Percentiles rank a stretch among this genome's conserved stretches.
Evolutionary conservation across 176 grass and related monocot species (phyloP).

Genomic region (Cocos nucifera): DNA sequence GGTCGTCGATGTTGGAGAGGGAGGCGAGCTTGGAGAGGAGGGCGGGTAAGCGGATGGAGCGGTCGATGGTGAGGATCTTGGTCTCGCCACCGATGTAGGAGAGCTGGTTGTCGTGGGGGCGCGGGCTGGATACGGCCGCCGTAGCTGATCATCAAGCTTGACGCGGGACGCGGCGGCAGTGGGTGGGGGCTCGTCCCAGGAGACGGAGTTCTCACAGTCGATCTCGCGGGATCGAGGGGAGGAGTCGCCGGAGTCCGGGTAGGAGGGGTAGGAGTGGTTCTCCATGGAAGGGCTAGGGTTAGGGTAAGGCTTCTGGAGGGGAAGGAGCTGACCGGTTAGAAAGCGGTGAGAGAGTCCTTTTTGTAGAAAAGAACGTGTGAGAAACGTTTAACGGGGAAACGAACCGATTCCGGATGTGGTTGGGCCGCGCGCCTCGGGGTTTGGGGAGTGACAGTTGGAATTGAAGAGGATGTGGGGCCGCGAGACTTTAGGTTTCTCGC

Average conservation of each 20-base stretch:
- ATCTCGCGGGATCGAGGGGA: slow-evolving; percentile 44
- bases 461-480: too few species aligned
- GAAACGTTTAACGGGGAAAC: too few species aligned
- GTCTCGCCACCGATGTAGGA: slow-evolving; percentile 90
- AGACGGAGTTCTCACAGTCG: slow-evolving; percentile 24
- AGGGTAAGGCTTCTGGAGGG: neutral
- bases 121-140: slow-evolving; percentile 86
- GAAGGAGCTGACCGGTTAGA: neutral
- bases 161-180: slow-evolving; percentile 20
- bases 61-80: slow-evolving; percentile 88
- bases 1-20: slow-evolving; percentile 13
- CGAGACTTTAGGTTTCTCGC: too few species aligned
- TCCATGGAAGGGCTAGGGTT: slow-evolving; percentile 20
- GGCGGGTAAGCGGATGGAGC: slow-evolving; percentile 51
- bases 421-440: too few species aligned
- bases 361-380: too few species aligned
- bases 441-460: too few species aligned
- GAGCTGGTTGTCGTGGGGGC: slow-evolving; percentile 73
- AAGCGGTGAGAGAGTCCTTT: neutral
- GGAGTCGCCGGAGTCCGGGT: slow-evolving; percentile 61
- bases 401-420: too few species aligned
- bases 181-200: neutral
- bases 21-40: slow-evolving; percentile 44
- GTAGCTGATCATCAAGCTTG: slow-evolving; percentile 93
- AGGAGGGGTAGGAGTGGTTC: slow-evolving; percentile 23